phyloP scores from a whole-genome alignment of 257 asterid genomes.

The Craterostigma plantagineum region DNA sequence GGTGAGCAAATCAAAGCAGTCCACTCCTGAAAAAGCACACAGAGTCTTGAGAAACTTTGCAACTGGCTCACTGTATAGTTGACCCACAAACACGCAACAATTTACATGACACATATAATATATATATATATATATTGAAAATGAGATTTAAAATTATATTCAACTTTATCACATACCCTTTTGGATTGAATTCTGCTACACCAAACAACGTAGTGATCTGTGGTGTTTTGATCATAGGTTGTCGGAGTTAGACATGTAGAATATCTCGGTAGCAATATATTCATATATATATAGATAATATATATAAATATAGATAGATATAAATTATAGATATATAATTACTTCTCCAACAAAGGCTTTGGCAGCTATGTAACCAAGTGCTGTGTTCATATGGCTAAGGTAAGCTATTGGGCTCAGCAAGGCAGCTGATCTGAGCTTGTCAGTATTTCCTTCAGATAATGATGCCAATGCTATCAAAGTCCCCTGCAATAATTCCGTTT shows the following conservation, averaged over 20 bases:
- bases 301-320: too few species aligned
- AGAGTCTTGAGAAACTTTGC: conserved; percentile 11
- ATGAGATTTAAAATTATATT: background rate
- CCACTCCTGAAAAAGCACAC: conserved; percentile 15
- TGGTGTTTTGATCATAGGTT: background rate
- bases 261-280: background rate
- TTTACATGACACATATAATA: background rate
- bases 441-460: conserved; percentile 29
- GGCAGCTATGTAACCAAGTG: conserved; percentile 29
- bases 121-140: background rate
- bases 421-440: conserved; percentile 48
- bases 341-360: conserved; percentile 44
- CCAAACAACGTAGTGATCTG: conserved; percentile 27
- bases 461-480: conserved; percentile 46
- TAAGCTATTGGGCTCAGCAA: conserved; percentile 59
- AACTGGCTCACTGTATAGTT: conserved; percentile 14
- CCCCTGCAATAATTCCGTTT: too few species aligned
- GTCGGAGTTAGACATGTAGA: background rate
- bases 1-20: conserved; percentile 28
- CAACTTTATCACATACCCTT: conserved; percentile 15
- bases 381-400: conserved; percentile 30
- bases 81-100: background rate
- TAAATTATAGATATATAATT: too few species aligned
- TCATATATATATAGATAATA: background rate
- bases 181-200: conserved; percentile 36